These are phyloP conservation scores for Aspergillus amoenus DNA, from an alignment of 2,329 filamentous ascomycete species.

Conservation along the genomic window DNA sequence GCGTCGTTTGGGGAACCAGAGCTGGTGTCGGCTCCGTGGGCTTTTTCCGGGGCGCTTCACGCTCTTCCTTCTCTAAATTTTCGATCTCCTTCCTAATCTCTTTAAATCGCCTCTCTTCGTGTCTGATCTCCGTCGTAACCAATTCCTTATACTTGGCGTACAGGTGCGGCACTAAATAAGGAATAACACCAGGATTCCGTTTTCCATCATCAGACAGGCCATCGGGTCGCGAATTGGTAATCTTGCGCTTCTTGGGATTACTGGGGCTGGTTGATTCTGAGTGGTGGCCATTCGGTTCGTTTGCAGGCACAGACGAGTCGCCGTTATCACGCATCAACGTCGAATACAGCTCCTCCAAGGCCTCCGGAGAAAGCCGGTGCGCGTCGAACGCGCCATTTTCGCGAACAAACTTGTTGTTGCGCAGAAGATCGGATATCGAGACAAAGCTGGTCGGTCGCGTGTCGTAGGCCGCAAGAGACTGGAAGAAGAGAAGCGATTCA, in stretches of 20 bases:
- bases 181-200: conserved; percentile 67
- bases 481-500: conserved; percentile 83
- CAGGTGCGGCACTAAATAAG: conserved; percentile 68
- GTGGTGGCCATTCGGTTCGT: conserved; percentile 25
- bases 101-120: conserved; percentile 69
- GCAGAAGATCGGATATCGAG: conserved; percentile 72
- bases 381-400: conserved; percentile 71
- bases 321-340: conserved; percentile 74
- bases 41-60: conserved; percentile 41
- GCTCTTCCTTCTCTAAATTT: conserved; percentile 63
- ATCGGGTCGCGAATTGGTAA: conserved; percentile 62
- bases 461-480: conserved; percentile 70
- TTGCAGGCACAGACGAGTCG: conserved; percentile 37
- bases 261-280: conserved; percentile 35
- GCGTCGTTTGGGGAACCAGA: conserved; percentile 14
- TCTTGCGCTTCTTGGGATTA: conserved; percentile 72
- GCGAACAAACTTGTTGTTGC: conserved; percentile 70
- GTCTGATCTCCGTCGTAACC: conserved; percentile 67
- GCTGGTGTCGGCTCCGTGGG: background rate
- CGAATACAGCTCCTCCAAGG: conserved; percentile 76
- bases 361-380: conserved; percentile 71
- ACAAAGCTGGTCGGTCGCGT: conserved; percentile 65
- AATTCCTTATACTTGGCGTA: conserved; percentile 73
- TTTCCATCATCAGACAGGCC: conserved; percentile 63
- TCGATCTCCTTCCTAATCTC: conserved; percentile 66